A percentile compares a stretch with the other conserved stretches of the same genome.
phyloP scores from a whole-genome alignment of 1,139 yeast genomes.

The Taphrina populina region DNA sequence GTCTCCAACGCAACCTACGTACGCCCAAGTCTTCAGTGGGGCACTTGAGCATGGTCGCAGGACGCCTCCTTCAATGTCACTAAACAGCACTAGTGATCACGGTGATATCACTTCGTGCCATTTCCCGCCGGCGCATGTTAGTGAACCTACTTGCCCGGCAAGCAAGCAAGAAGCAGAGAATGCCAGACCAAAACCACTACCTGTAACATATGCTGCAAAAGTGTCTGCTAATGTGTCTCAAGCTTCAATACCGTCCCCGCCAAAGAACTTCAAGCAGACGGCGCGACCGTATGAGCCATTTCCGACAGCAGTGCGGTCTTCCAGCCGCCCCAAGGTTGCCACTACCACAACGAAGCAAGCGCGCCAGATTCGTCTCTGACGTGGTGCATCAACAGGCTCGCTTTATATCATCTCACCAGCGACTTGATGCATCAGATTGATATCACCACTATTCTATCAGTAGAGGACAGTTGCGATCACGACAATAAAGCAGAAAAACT shows the following conservation, averaged over 20 bases:
- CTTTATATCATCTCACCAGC: too few species aligned
- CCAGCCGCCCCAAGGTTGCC: too few species aligned
- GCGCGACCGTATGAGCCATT: constrained; percentile 8
- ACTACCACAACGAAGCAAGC: too few species aligned
- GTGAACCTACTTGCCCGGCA: neutral
- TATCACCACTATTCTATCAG: too few species aligned
- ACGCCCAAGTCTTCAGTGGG: neutral
- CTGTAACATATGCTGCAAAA: constrained; percentile 14
- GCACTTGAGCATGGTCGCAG: neutral
- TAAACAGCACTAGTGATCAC: neutral
- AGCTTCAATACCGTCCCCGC: neutral
- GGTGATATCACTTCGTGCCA: constrained; percentile 3
- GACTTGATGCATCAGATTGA: too few species aligned
- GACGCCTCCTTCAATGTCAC: neutral
- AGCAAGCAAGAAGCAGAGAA: neutral
- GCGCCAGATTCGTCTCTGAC: too few species aligned
- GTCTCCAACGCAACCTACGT: constrained; percentile 6
- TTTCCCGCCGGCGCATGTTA: neutral
- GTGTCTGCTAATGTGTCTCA: neutral
- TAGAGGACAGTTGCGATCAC: too few species aligned
- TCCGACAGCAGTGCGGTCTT: too few species aligned
- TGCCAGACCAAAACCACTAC: neutral
- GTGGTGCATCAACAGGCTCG: too few species aligned
- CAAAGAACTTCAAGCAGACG: neutral
- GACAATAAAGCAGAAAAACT: neutral